Percentiles rank a stretch among this genome's conserved stretches.
Conservation (phyloP, 768 basidiomycete genomes). For the Serendipita indica region DNA sequence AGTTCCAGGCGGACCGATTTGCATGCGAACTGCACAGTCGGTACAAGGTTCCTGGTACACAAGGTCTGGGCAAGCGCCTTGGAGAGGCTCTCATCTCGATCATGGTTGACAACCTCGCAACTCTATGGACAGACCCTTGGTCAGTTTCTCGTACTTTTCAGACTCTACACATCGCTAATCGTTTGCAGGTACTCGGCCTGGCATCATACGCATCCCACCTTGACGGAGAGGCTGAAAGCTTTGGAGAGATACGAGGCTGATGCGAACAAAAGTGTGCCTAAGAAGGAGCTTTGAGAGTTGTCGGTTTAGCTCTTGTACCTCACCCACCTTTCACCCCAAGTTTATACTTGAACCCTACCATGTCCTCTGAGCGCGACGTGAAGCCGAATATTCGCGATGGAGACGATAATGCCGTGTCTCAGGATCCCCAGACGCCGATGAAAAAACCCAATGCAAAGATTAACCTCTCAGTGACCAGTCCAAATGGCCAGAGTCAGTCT, state of each 20-base stretch:
- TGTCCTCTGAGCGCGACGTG: background rate
- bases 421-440: background rate
- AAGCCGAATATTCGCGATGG: background rate
- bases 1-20: slow-evolving; percentile 86
- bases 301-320: background rate
- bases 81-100: slow-evolving; percentile 69
- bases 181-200: slow-evolving; percentile 73
- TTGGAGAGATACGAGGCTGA: slow-evolving; percentile 48
- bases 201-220: slow-evolving; percentile 89
- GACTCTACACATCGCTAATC: background rate
- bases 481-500: background rate
- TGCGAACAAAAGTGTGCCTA: slow-evolving; percentile 16
- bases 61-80: slow-evolving; percentile 73
- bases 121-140: slow-evolving; percentile 91
- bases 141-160: slow-evolving; percentile 29
- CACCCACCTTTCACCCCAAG: background rate
- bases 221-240: slow-evolving; percentile 76
- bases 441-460: background rate
- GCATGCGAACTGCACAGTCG: slow-evolving; percentile 55
- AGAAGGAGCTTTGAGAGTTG: slow-evolving; percentile 23
- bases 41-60: slow-evolving; percentile 16
- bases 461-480: background rate
- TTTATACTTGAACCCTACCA: too few relatives aligned
- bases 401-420: background rate
- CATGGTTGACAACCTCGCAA: slow-evolving; percentile 84